These are phyloP conservation scores for Leersia perrieri DNA, from an alignment of 176 grass and related monocot species.

Conservation along the genomic window DNA sequence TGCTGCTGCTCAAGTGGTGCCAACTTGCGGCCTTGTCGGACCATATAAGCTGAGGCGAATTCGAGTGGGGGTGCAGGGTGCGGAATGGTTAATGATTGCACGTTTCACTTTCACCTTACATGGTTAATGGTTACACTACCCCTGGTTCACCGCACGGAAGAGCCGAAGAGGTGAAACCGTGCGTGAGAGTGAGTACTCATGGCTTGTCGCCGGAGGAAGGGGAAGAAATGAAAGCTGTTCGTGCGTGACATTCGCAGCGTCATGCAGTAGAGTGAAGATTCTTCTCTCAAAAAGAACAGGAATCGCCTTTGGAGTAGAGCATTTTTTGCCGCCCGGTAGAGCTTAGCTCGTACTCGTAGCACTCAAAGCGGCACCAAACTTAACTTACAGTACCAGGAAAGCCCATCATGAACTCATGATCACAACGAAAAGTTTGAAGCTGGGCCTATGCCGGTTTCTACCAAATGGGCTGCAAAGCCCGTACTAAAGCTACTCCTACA, in stretches of 20 bases:
- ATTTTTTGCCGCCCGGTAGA: not conserved
- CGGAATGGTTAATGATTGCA: not conserved
- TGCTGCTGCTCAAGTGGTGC: not conserved
- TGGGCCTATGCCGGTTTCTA: not conserved
- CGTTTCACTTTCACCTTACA: not conserved
- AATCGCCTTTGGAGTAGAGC: not conserved
- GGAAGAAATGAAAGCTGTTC: not conserved
- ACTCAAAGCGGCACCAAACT: not conserved
- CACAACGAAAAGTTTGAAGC: not conserved
- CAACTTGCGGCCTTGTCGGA: not conserved
- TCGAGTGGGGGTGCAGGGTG: not conserved
- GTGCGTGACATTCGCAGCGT: not conserved
- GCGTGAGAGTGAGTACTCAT: not conserved
- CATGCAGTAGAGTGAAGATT: not conserved
- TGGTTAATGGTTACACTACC: no score
- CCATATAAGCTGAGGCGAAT: not conserved
- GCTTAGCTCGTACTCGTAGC: no score
- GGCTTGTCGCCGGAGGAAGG: not conserved
- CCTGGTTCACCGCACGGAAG: not conserved
- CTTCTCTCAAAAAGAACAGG: not conserved
- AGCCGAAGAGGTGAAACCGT: no score
- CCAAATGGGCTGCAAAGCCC: not conserved
- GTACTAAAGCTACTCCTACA: no score
- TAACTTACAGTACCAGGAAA: not conserved
- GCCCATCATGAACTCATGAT: not conserved